Evolutionary conservation across 768 basidiomycete species (phyloP), one percentile per base, ranked within the genome.

Genomic region (Collybiopsis luxurians): DNA sequence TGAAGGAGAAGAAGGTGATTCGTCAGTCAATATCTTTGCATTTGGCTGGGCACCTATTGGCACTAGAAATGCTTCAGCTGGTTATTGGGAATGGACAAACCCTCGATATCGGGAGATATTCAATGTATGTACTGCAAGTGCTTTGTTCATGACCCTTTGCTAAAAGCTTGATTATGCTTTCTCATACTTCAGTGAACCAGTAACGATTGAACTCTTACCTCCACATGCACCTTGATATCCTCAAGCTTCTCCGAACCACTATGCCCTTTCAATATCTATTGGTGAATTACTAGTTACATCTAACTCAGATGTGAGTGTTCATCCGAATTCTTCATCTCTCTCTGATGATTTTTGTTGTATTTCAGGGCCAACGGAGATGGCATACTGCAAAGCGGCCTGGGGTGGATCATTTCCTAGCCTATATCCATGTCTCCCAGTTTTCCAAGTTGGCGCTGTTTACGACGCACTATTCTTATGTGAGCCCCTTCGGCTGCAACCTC

Each of bases 401-500:
- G 3, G 91, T 95, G 15, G 97, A 99, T 68, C 98, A 99, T 74
- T 99, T 99, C 82, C 79, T 99, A 31, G 95, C 85, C 24, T 99
- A 99, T 70, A 83, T 99, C n/a, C n/a, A n/a, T n/a, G n/a, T n/a
- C 47, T 92, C 94, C 0, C 96, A 98, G 67, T 99, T 98, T 76
- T 99, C 93, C 69, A 97, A 99, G 76, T 85, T 98, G 56, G 96
- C 98, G 31, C 78, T 99, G 53, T 99, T 98, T 75, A 98, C 95
- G 10, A 81, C 86, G 17, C 93, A 96, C 73, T 83, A 90, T 55
- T 79, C 82, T 65, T 98, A 96, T 71, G 95, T 96, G 61, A 48
- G 91, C 81, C 36, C n/a, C n/a, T n/a, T n/a, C n/a, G n/a, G n/a
- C n/a, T n/a, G n/a, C n/a, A 28, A 51, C 23, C 52, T 2, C 42